These are phyloP conservation scores for Cymbopogon flexuosus DNA, from an alignment of 202 grass and related monocot genomes.

Conservation along the genomic window DNA sequence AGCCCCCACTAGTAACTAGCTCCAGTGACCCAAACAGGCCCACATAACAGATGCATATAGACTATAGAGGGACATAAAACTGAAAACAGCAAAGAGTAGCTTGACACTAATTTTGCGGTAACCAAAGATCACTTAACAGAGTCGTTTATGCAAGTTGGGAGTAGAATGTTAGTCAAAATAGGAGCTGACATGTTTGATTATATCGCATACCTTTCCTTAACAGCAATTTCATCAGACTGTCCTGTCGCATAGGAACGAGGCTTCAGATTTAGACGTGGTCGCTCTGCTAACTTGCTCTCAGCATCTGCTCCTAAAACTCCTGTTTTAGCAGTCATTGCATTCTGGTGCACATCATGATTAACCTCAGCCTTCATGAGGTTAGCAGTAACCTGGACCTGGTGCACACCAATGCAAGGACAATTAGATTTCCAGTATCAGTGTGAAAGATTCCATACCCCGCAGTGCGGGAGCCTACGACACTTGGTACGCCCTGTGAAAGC, in stretches of 20 bases:
- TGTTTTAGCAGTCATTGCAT: conserved; percentile 38
- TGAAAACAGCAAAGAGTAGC: not conserved
- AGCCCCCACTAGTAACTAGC: not conserved
- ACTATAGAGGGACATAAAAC: not conserved
- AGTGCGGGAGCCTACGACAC: too few species aligned
- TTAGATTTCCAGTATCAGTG: not conserved
- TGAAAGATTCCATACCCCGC: not conserved
- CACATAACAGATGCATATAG: not conserved
- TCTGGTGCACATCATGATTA: conserved; percentile 49
- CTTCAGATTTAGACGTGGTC: conserved; percentile 78
- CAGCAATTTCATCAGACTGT: conserved; percentile 50
- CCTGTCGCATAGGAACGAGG: conserved; percentile 53
- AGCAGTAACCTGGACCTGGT: conserved; percentile 11
- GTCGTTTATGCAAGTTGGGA: not conserved
- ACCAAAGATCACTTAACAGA: conserved; percentile 5
- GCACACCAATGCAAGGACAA: conserved; percentile 19
- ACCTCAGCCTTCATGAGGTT: conserved; percentile 39
- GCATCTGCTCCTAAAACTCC: conserved; percentile 43
- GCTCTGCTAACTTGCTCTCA: conserved; percentile 40
- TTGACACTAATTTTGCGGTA: not conserved
- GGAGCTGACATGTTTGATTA: not conserved
- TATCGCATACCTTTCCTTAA: conserved; percentile 49
- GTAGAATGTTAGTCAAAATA: not conserved
- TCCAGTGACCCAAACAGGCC: not conserved
- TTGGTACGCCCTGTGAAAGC: too few species aligned